phyloP scores from a whole-genome alignment of 208 protist genomes.

The Borovskyia barvae region DNA sequence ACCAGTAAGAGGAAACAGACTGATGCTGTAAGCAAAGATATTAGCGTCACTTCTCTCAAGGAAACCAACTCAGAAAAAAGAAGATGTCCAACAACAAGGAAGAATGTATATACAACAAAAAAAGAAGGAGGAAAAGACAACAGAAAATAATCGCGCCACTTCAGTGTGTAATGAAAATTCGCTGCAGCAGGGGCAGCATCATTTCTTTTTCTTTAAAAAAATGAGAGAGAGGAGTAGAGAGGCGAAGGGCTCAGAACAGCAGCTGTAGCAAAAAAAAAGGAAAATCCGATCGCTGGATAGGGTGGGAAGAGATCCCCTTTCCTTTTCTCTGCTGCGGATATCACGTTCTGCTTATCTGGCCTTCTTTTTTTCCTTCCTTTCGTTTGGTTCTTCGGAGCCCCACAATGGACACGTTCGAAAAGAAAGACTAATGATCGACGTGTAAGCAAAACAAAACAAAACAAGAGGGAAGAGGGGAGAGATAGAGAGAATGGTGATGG shows the following conservation, averaged over 20 bases:
- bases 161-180: neutral
- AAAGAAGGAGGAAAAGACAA: constrained; percentile 3
- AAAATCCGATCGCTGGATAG: no score
- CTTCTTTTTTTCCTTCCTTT: no score
- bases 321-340: no score
- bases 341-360: no score
- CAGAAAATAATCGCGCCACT: neutral
- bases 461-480: no score
- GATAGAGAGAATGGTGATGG: no score
- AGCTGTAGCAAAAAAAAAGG: constrained; percentile 2
- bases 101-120: constrained; percentile 1
- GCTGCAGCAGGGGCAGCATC: neutral
- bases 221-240: neutral
- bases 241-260: neutral
- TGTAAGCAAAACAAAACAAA: no score
- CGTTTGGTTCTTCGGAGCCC: no score
- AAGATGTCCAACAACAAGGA: neutral
- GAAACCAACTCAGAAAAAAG: neutral
- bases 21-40: constrained; percentile 3
- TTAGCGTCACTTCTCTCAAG: neutral
- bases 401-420: no score
- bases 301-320: no score
- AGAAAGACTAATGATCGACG: no score
- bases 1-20: no score
- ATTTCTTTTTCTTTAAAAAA: neutral